Conservation (phyloP, 352 stramenopile species). For the Nothophytophthora sp. region DNA sequence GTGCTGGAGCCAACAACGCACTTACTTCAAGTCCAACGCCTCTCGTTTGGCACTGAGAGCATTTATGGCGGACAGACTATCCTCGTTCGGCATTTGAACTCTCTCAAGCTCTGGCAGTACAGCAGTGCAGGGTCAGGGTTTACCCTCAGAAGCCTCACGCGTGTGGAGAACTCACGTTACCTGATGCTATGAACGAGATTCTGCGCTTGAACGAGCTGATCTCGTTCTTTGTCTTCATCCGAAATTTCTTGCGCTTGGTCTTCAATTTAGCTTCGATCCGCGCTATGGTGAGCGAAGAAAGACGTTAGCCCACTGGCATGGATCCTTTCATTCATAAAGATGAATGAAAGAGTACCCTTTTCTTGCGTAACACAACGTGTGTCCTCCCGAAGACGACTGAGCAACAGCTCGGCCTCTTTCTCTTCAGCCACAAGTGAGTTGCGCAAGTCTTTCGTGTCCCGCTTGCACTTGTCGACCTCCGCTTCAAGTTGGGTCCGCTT, state of each 20-base stretch:
- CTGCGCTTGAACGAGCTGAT: slow-evolving; percentile 40
- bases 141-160: too few species aligned
- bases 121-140: too few species aligned
- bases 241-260: slow-evolving; percentile 44
- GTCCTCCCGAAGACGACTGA: slow-evolving; percentile 32
- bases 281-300: slow-evolving; percentile 11
- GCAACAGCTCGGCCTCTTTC: slow-evolving; percentile 32
- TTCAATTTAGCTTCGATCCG: slow-evolving; percentile 42
- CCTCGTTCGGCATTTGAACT: slow-evolving; percentile 52
- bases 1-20: background rate
- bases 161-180: too few species aligned
- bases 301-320: background rate
- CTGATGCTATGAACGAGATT: slow-evolving; percentile 35
- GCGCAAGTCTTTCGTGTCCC: slow-evolving; percentile 26
- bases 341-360: slow-evolving; percentile 28
- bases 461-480: slow-evolving; percentile 21
- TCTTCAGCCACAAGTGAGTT: slow-evolving; percentile 36
- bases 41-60: slow-evolving; percentile 26
- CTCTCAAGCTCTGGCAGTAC: slow-evolving; percentile 41
- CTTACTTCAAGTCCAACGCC: slow-evolving; percentile 33
- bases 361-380: slow-evolving; percentile 28
- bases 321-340: background rate
- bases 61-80: slow-evolving; percentile 34
- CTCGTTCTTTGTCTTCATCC: slow-evolving; percentile 46
- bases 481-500: slow-evolving; percentile 28